Percentiles rank a stretch among this genome's conserved stretches.
Conservation (phyloP, 805 yeast species). For the Cyberlindnera mycetangii region DNA sequence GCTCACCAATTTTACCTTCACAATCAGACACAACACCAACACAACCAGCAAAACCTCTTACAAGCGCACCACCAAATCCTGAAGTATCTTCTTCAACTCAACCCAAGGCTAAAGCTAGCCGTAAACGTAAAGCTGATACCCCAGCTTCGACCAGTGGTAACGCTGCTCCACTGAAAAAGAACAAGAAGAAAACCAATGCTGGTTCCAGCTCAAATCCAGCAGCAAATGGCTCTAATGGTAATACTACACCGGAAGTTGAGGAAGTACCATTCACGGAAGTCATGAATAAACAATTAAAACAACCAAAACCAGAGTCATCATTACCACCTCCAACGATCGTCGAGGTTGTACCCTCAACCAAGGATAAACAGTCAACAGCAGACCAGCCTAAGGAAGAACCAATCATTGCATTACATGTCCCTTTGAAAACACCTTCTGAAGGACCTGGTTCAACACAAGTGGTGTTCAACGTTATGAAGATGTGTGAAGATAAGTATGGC, state of each 20-base stretch:
- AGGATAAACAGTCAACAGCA: background rate
- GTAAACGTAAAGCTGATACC: constrained; percentile 11
- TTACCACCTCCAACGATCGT: constrained; percentile 20
- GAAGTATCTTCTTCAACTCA: background rate
- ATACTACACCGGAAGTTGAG: constrained; percentile 1
- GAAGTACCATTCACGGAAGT: constrained; percentile 18
- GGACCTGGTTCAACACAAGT: constrained; percentile 63
- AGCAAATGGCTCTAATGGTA: background rate
- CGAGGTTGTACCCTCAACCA: constrained; percentile 8
- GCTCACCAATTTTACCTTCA: background rate
- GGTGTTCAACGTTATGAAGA: constrained; percentile 64
- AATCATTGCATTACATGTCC: constrained; percentile 54
- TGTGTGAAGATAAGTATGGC: constrained; percentile 84
- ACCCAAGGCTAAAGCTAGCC: constrained; percentile 1
- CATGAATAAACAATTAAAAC: constrained; percentile 22
- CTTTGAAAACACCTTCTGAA: constrained; percentile 42
- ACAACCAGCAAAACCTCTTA: no score
- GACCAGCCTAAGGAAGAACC: constrained; percentile 32
- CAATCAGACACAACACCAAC: background rate
- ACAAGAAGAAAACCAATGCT: constrained; percentile 5
- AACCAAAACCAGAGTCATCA: constrained; percentile 18
- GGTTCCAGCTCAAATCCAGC: background rate
- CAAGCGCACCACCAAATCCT: background rate
- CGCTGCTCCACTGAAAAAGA: constrained; percentile 9
- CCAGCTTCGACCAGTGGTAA: background rate